Evolutionary conservation across 83 land plant genomes (phyloP).

Genomic region (Picea abies): DNA sequence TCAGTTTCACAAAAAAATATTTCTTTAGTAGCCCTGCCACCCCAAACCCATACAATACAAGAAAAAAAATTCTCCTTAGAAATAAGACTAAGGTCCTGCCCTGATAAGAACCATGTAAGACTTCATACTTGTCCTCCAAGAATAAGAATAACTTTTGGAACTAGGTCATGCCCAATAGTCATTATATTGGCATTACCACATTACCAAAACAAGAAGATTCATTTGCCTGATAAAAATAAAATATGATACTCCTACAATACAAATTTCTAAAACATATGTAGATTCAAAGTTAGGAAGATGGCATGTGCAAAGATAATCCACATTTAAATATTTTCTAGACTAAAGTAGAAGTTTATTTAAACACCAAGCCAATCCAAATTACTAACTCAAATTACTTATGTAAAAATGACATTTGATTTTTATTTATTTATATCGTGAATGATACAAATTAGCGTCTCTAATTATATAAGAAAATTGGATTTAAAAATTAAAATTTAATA

Average conservation of each 20-base stretch:
- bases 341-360: background rate
- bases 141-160: conserved; percentile 75
- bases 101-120: conserved; percentile 87
- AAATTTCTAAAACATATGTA: background rate
- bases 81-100: conserved; percentile 70
- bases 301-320: background rate
- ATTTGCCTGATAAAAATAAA: background rate
- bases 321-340: background rate
- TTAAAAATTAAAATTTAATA: no score
- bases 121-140: conserved; percentile 89
- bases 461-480: no score
- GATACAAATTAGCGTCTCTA: no score
- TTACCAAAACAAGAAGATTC: background rate
- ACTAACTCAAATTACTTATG: no score
- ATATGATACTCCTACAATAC: background rate
- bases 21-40: conserved; percentile 65
- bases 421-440: no score
- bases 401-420: no score
- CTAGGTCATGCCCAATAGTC: conserved; percentile 87
- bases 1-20: conserved; percentile 86
- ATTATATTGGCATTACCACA: conserved; percentile 45
- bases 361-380: no score
- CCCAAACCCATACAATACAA: conserved; percentile 77
- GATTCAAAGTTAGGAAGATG: background rate
- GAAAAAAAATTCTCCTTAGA: conserved; percentile 86